Conservation (phyloP, 1,284 basidiomycete genomes). For the Irpex sp. region DNA sequence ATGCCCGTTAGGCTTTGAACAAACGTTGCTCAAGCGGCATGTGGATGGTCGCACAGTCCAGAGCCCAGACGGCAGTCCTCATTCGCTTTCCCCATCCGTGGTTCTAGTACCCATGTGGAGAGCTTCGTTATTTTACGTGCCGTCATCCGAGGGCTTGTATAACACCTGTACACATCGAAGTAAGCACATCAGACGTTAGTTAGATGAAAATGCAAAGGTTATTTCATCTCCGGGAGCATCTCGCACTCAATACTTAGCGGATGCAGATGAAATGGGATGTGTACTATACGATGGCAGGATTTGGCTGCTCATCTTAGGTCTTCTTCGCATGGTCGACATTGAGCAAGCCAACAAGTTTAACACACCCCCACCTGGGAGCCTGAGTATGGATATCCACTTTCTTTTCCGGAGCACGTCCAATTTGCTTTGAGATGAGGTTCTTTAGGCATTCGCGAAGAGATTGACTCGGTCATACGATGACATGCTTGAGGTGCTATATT, state of each 20-base stretch:
- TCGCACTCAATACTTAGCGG: background rate
- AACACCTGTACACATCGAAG: background rate
- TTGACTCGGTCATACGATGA: no score
- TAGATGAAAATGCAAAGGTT: background rate
- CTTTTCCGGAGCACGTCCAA: no score
- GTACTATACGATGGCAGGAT: background rate
- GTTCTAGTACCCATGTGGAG: background rate
- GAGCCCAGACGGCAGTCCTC: background rate
- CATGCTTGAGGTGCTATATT: no score
- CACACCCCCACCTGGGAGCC: no score
- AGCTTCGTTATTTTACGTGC: background rate
- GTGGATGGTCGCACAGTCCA: background rate
- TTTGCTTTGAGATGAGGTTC: no score
- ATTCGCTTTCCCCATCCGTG: background rate
- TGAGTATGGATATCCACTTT: no score
- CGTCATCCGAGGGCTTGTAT: background rate
- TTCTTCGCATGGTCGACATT: no score
- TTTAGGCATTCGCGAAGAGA: no score
- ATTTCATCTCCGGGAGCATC: background rate
- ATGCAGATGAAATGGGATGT: background rate
- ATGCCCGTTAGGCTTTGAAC: background rate
- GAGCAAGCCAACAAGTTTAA: no score
- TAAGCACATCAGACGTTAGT: background rate
- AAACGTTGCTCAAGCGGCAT: background rate
- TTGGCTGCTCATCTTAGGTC: no score